A percentile compares a stretch with the other conserved stretches of the same genome.
Evolutionary conservation across 495 filamentous ascomycete species (phyloP).

Genomic region (Tuber calosporum): DNA sequence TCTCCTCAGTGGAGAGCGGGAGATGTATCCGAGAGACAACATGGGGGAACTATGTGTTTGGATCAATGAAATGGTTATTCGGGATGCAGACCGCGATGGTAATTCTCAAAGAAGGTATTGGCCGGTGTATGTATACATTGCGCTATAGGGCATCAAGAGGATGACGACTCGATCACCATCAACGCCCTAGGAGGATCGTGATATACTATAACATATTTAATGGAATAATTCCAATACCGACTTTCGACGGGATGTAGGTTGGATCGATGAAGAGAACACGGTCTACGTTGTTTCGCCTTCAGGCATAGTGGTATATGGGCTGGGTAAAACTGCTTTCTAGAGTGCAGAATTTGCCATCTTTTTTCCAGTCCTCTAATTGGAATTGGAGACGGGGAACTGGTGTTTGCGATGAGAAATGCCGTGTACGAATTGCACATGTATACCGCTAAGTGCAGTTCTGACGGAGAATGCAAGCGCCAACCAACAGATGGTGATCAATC

Average conservation of each 20-base stretch:
- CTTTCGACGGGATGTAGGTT: neutral
- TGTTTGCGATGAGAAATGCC: neutral
- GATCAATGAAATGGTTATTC: neutral
- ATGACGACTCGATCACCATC: neutral
- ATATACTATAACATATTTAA: neutral
- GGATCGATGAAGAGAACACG: neutral
- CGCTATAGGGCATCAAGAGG: neutral
- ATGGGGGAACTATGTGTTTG: neutral
- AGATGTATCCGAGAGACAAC: neutral
- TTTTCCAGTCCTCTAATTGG: neutral
- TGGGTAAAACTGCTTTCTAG: neutral
- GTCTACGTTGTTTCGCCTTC: neutral
- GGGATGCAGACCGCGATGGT: neutral
- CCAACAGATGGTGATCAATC: neutral
- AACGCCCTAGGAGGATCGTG: neutral
- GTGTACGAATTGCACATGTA: neutral
- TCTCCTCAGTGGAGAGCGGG: neutral
- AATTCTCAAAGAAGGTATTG: neutral
- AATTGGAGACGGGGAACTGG: neutral
- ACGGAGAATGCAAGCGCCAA: neutral
- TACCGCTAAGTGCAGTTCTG: neutral
- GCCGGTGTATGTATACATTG: neutral
- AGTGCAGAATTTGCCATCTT: neutral
- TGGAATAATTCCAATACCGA: neutral
- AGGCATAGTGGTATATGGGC: neutral